Base-by-base conservation (phyloP, 2,329 filamentous ascomycete genomes). In the Fusarium sp. region DNA sequence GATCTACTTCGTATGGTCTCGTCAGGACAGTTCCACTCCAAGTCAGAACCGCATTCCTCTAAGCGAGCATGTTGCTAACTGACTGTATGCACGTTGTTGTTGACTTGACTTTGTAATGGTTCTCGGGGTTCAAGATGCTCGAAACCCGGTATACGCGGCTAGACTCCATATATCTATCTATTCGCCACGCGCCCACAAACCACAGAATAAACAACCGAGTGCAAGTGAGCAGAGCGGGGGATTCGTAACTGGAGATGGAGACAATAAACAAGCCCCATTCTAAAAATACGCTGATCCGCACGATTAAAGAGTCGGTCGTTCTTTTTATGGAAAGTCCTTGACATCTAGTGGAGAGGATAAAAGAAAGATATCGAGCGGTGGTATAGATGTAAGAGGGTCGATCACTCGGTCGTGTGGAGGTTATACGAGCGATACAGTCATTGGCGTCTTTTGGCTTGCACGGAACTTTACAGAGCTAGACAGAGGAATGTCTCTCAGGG, bases 241-340 rank as follows among this genome's bases (percentile, higher is more conserved):
- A 52, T 57, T 54, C 42, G 49, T 46, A 48, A 66, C 44, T 60
- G 57, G 56, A 47, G 58, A 69, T 62, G 61, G 64, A 46, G 36
- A 54, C 63, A 19, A 43, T 25, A 52, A 52, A 49, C 33, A 49
- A 53, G 48, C 36, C 13, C 58, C 56, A 61, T 66, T 68, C 63
- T 70, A 69, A 69, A 69, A 69, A 69, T 70, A 69, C 57, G 53
- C 54, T 41, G 65, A 61, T 59, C 60, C 37, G 48, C 49, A 33
- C 38, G 32, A 52, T 21, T 36, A 53, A 63, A 56, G 59, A 59
- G 49, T 50, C 37, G 53, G 48, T 48, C 49, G 39, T 51, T 25
- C 39, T 48, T 48, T 53, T 53, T 45, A 52, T 53, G 51, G 44
- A 55, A 53, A 48, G 50, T 61, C 61, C 53, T 44, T 60, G 49